Evolutionary conservation across 257 asterid species (phyloP), one percentile per base, ranked within the genome.

Genomic region (Solanum okadae): DNA sequence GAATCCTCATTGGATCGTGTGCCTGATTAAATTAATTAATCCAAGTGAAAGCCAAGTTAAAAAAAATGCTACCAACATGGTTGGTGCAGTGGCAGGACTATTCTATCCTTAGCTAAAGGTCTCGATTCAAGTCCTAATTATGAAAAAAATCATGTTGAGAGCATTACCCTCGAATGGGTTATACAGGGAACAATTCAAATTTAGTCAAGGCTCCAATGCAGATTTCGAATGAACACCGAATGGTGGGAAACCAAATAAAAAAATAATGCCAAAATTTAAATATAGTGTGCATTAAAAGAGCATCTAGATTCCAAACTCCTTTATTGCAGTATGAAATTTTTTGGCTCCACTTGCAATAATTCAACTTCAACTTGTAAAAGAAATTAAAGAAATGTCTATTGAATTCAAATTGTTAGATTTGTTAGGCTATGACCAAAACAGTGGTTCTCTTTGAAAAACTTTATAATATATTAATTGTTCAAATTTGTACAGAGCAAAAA

Each of bases 1-100:
- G 87, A 77, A 76, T 86, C 87, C 78, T 63, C 27, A 49, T 88
- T 56, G 91, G 91, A 90, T 78, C 90, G 87, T 90, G 91, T 34
- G 68, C 89, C 86, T 27, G 33, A 10, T 46, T 16, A 44, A 27
- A 79, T 79, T 15, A 79, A 78, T 42, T 18, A 81, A 46, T 6
- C 16, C 29, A 46, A 81, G 27, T 29, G 34, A 81, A 46, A 49
- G n/a, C 86, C 10, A 81, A 81, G 63, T 71, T 3, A 5, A 29
- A 68, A 23, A 23, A 65, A 65, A 20, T 6, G n/a, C 65, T 7
- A 56, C 65, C n/a, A 56, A 18, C n/a, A 6, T 5, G 9, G 23
- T 52, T 52, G 63, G 63, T 18, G 65, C 0, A 6, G 10, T 18
- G 10, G 10, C 2, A 1, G 1, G 0, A 18, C 11, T 56, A 7